Evolutionary conservation across 805 yeast species (phyloP).

Genomic region (Kodamaea nitidulidarum): DNA sequence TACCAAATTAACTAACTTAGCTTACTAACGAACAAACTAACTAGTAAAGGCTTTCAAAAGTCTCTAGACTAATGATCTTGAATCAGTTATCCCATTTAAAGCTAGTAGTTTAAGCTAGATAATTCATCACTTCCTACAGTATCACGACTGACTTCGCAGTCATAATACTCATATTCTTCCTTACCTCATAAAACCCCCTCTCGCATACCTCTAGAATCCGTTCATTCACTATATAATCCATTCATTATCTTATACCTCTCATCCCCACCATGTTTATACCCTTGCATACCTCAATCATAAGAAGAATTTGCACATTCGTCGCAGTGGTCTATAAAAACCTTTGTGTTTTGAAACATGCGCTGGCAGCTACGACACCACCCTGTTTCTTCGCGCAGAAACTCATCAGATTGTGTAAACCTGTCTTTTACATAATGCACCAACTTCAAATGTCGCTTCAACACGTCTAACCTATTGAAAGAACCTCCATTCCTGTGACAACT

Average conservation of each 20-base stretch:
- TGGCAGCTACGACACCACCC: slow-evolving; percentile 71
- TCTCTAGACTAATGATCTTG: no score
- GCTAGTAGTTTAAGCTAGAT: no score
- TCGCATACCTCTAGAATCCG: no score
- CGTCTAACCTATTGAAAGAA: slow-evolving; percentile 69
- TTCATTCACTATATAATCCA: not conserved
- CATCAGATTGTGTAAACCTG: slow-evolving; percentile 25
- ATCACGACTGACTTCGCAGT: no score
- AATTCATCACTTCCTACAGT: no score
- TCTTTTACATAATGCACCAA: slow-evolving; percentile 64
- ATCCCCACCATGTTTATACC: no score
- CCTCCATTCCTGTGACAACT: slow-evolving; percentile 77
- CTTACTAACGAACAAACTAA: no score
- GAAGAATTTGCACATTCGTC: slow-evolving; percentile 49
- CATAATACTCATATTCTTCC: not conserved
- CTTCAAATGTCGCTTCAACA: slow-evolving; percentile 65
- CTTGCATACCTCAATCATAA: not conserved
- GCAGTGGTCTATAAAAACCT: slow-evolving; percentile 61
- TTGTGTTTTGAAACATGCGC: slow-evolving; percentile 49
- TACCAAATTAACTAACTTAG: no score
- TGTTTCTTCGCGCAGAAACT: slow-evolving; percentile 38
- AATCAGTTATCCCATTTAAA: no score
- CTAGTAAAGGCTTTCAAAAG: no score
- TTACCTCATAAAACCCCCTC: no score
- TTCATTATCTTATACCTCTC: no score